Conservation (phyloP, 352 stramenopile species). For the Pythium coloratum region DNA sequence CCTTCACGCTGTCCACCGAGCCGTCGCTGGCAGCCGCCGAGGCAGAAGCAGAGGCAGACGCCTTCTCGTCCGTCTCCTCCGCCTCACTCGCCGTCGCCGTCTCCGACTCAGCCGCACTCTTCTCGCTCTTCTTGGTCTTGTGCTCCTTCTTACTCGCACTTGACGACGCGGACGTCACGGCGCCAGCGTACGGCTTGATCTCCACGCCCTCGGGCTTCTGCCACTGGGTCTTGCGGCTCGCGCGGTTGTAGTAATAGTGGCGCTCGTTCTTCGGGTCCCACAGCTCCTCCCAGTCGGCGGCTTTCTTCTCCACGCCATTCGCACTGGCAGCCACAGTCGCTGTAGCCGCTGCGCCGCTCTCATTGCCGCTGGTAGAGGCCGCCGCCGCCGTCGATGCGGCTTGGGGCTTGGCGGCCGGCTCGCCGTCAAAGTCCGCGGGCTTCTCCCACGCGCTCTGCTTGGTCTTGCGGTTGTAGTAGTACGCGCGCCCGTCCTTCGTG, state of each 20-base stretch:
- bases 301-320: constrained; percentile 4
- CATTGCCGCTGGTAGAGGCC: neutral
- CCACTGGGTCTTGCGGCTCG: constrained; percentile 82
- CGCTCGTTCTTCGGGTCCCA: constrained; percentile 87
- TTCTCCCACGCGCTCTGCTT: constrained; percentile 90
- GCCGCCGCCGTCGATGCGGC: neutral
- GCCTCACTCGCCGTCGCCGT: constrained; percentile 10
- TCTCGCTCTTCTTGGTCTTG: constrained; percentile 26
- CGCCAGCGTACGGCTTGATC: constrained; percentile 64
- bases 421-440: constrained; percentile 71
- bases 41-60: neutral
- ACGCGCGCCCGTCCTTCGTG: constrained; percentile 82
- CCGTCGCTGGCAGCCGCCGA: neutral
- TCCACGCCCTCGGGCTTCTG: constrained; percentile 69
- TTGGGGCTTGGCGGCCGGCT: constrained; percentile 28
- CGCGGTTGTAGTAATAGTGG: constrained; percentile 86
- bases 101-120: constrained; percentile 4
- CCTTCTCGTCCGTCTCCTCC: constrained; percentile 15
- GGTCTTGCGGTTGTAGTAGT: constrained; percentile 88
- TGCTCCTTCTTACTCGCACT: constrained; percentile 22
- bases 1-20: constrained; percentile 1
- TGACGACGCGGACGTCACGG: neutral
- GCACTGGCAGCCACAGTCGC: neutral
- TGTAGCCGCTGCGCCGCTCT: constrained; percentile 17
- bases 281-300: constrained; percentile 77